phyloP scores from a whole-genome alignment of 2,329 filamentous ascomycete species.

The Coniochaeta ligniaria region DNA sequence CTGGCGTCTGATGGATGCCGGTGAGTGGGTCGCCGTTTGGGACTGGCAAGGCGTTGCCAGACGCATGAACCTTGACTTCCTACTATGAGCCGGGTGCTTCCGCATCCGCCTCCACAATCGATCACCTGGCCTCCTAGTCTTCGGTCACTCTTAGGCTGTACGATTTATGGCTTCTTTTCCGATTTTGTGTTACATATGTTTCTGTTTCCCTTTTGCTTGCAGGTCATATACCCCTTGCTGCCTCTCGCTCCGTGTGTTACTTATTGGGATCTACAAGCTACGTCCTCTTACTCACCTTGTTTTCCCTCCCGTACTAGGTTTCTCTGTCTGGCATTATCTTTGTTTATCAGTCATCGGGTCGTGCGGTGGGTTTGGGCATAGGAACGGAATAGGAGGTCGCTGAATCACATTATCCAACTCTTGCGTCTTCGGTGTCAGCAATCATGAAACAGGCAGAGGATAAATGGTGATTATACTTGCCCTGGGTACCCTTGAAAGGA shows the following conservation, averaged over 20 bases:
- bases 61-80: conserved; percentile 47
- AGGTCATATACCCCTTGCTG: not conserved
- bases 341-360: not conserved
- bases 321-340: not conserved
- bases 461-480: not conserved
- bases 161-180: not conserved
- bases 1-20: conserved; percentile 51
- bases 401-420: not conserved
- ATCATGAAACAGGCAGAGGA: not conserved
- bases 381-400: not conserved
- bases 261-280: not conserved
- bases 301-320: not conserved
- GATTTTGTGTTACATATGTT: not conserved
- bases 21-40: conserved; percentile 53
- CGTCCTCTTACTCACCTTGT: not conserved
- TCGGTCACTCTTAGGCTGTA: not conserved
- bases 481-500: not conserved
- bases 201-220: not conserved
- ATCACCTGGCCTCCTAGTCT: not conserved
- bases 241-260: not conserved
- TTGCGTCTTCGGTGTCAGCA: not conserved
- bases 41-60: conserved; percentile 55
- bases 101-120: not conserved
- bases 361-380: not conserved
- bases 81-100: conserved; percentile 13